Base-by-base conservation (phyloP, 306 rosid species). In the Ceratonia siliqua region DNA sequence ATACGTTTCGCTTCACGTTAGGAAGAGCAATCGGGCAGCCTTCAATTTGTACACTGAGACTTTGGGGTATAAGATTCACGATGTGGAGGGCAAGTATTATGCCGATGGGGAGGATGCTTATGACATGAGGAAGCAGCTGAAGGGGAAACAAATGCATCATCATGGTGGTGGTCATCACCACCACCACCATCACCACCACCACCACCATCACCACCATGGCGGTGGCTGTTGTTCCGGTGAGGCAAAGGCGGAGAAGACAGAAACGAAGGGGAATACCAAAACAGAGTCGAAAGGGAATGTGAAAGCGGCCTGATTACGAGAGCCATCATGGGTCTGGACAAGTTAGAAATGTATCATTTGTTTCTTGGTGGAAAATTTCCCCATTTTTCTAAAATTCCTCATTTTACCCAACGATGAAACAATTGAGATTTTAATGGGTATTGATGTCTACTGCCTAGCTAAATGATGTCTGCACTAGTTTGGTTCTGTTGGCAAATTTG, bases 31-130 rank as follows among this genome's bases (percentile, higher is more conserved):
- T 78, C 84, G 95, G 3, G 99, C 99, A 0, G 98, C 98, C 0
- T 95, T 90, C 43, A 90, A 95, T 55, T 21, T 95, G 70, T 92
- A 95, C 73, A 87, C 98, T 0, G 91, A 87, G 85, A 92, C 96
- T 20, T 76, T 92, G 68, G 96, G 91, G 7, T 95, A 95, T 78
- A 86, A 87, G 89, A 94, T 94, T 75, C 98, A 94, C 75, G 97
- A 94, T 74, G 85, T 94, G 52, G 97, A 94, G 76, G 97, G 96
- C 0, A 95, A 95, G 88, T 95, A 95, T 62, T 95, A 95, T 54
- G 97, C 98, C 0, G 99, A 95, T 32, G 99, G 99, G 0, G 99
- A 95, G 69, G 99, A 95, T 77, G 99, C 99, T 20, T 95, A 95
- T 70, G 97, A 90, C 42, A 94, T 95, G 99, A 90, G 99, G 90